Conservation (phyloP, 345 rosid genomes). For the Litchi chinensis region DNA sequence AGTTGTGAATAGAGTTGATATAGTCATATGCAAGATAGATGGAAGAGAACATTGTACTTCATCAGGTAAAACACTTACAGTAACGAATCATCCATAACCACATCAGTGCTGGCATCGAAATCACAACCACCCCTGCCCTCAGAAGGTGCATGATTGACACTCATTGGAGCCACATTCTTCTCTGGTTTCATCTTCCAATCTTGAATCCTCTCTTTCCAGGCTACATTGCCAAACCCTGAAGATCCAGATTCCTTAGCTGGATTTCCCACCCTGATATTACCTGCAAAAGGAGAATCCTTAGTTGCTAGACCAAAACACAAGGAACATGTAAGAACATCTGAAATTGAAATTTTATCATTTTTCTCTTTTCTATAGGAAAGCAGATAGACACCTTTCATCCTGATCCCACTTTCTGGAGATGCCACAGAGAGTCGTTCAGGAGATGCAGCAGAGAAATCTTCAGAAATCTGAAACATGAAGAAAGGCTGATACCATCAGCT, state of each 20-base stretch:
- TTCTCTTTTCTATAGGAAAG: not conserved
- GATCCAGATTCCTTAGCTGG: slow-evolving; percentile 33
- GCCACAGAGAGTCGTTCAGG: slow-evolving; percentile 41
- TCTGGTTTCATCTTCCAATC: slow-evolving; percentile 29
- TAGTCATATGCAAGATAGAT: no score
- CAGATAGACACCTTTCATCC: slow-evolving; percentile 23
- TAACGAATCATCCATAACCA: slow-evolving; percentile 16
- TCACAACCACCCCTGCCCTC: slow-evolving; percentile 22
- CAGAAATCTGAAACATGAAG: slow-evolving; percentile 34
- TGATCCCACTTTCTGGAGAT: slow-evolving; percentile 37
- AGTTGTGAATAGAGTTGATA: no score
- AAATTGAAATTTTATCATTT: not conserved
- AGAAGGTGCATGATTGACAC: slow-evolving; percentile 15
- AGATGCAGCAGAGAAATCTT: slow-evolving; percentile 44
- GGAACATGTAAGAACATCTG: not conserved
- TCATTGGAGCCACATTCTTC: slow-evolving; percentile 17
- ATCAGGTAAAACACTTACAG: slow-evolving; percentile 9
- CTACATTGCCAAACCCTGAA: slow-evolving; percentile 38
- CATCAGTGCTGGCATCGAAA: slow-evolving; percentile 18
- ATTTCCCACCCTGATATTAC: slow-evolving; percentile 31
- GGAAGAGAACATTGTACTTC: not conserved
- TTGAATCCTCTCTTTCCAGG: slow-evolving; percentile 48
- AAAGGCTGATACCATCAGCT: not conserved
- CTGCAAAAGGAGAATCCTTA: slow-evolving; percentile 20
- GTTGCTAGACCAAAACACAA: not conserved